Conservation (phyloP, 768 basidiomycete genomes). For the Suillus fuscotomentosus region DNA sequence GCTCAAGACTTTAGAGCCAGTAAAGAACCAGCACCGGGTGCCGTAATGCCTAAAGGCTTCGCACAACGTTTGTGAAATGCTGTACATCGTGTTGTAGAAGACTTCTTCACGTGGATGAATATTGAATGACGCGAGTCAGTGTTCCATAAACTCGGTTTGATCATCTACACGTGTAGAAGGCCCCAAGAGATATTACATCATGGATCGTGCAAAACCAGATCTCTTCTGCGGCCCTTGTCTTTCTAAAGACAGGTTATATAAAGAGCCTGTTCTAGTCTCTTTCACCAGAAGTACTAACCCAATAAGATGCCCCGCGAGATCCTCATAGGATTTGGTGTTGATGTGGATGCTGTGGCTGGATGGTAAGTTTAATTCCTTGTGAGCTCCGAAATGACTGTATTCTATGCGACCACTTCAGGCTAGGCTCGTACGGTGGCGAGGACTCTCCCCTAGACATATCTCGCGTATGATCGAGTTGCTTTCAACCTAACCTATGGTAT, state of each 20-base stretch:
- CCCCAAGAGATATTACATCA: neutral
- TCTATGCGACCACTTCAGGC: constrained; percentile 32
- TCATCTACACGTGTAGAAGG: constrained; percentile 2
- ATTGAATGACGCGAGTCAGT: neutral
- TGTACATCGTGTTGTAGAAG: neutral
- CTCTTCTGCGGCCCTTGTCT: neutral
- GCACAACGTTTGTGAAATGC: constrained; percentile 6
- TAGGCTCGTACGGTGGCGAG: constrained; percentile 68
- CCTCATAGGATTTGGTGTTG: constrained; percentile 59
- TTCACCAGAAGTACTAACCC: neutral
- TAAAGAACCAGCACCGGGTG: constrained; percentile 44
- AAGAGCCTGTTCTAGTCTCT: neutral
- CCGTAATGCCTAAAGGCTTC: constrained; percentile 54
- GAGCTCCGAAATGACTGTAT: neutral
- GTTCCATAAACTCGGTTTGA: neutral
- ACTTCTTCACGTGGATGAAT: constrained; percentile 2
- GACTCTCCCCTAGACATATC: constrained; percentile 67
- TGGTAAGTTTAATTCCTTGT: constrained; percentile 38
- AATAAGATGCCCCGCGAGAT: constrained; percentile 49
- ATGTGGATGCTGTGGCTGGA: constrained; percentile 72
- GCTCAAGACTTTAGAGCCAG: constrained; percentile 58
- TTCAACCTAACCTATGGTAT: neutral
- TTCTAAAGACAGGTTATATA: neutral
- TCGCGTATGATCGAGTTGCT: constrained; percentile 33
- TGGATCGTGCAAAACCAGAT: neutral